Conservation (phyloP, 768 basidiomycete species). For the Arthromyces matolae region DNA sequence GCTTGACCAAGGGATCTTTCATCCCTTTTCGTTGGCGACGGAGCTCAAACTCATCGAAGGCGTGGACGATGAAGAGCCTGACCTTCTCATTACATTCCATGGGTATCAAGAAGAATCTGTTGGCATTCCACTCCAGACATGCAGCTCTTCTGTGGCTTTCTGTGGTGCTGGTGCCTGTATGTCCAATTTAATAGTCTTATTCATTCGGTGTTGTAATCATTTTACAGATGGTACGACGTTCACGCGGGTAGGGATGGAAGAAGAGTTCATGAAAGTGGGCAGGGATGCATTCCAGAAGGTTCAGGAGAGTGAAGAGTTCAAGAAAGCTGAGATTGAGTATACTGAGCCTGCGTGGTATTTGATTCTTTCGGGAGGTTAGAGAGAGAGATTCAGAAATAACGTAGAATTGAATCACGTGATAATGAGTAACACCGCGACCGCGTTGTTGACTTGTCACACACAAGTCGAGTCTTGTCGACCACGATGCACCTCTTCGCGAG, state of each 20-base stretch:
- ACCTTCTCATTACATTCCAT: too few species aligned
- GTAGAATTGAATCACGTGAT: constrained; percentile 3
- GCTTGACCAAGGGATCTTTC: too few species aligned
- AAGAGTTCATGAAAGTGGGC: neutral
- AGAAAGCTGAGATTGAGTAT: neutral
- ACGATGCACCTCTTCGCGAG: constrained; percentile 33
- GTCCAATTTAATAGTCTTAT: too few species aligned
- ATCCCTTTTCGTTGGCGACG: too few species aligned
- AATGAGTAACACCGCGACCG: constrained; percentile 13
- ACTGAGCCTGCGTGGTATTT: neutral
- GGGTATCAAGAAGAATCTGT: too few species aligned
- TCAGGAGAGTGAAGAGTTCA: neutral
- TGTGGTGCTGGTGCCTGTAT: too few species aligned
- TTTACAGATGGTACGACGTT: neutral
- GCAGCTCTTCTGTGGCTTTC: too few species aligned
- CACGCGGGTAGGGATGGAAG: too few species aligned
- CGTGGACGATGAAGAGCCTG: too few species aligned
- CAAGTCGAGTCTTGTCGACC: neutral
- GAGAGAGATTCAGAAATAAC: neutral
- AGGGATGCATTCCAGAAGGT: constrained; percentile 1
- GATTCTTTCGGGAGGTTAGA: neutral
- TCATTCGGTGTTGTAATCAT: too few species aligned
- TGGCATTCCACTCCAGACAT: too few species aligned
- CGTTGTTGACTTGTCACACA: constrained; percentile 15
- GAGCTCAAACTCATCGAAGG: too few species aligned